These are phyloP conservation scores for Amanita thiersii DNA, from an alignment of 768 basidiomycete genomes.

Conservation along the genomic window DNA sequence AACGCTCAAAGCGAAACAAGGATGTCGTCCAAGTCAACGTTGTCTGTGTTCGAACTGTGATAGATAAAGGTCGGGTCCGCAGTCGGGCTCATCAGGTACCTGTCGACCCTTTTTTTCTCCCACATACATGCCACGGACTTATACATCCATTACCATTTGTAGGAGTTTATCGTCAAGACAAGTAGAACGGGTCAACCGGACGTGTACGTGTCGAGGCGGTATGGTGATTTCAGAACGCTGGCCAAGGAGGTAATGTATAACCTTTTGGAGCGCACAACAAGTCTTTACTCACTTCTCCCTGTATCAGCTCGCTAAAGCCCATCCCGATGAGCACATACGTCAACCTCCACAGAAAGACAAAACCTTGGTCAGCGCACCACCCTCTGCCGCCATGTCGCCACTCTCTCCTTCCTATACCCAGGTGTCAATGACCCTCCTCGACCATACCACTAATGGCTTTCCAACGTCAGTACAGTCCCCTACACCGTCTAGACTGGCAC, in stretches of 20 bases:
- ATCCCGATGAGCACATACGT: conserved; percentile 75
- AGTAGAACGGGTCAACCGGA: conserved; percentile 64
- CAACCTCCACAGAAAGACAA: conserved; percentile 87
- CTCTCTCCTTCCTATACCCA: conserved; percentile 16
- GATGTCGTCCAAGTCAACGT: conserved; percentile 86
- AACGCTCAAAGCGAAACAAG: conserved; percentile 42
- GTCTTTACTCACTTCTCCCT: conserved; percentile 11
- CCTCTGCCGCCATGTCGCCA: conserved; percentile 21
- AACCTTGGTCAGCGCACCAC: conserved; percentile 49
- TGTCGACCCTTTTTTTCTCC: conserved; percentile 12
- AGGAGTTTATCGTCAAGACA: conserved; percentile 96
- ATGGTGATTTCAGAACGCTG: conserved; percentile 91
- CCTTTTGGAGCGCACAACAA: not conserved
- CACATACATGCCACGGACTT: conserved; percentile 8
- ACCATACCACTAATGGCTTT: conserved; percentile 1
- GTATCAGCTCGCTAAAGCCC: conserved; percentile 72
- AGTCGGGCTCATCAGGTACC: conserved; percentile 82
- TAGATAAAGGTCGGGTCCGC: conserved; percentile 79
- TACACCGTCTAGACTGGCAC: conserved; percentile 47
- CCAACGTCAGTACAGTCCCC: conserved; percentile 9
- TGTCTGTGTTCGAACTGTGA: conserved; percentile 75
- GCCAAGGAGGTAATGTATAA: conserved; percentile 58
- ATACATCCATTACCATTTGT: conserved; percentile 3
- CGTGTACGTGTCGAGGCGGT: conserved; percentile 83
- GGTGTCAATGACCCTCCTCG: conserved; percentile 10